Percentiles rank a stretch among this genome's conserved stretches.
These are phyloP conservation scores for Berberis thunbergii DNA, from an alignment of 164 flowering plant species.

Conservation along the genomic window DNA sequence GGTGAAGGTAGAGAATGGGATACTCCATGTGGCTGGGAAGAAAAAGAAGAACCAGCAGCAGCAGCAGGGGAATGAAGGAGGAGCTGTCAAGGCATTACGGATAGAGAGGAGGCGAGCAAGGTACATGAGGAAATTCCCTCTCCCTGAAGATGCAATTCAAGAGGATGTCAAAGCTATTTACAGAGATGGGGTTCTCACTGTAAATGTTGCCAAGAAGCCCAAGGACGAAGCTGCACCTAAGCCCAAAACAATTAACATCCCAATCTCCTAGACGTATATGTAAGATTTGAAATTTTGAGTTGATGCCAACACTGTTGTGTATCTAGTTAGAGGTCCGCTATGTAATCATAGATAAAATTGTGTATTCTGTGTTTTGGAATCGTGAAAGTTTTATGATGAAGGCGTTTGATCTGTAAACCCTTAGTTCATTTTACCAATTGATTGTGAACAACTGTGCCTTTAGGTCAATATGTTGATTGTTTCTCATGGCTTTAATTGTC, in stretches of 20 bases:
- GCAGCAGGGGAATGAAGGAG: slow-evolving; percentile 1
- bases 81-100: slow-evolving; percentile 7
- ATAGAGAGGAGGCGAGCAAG: slow-evolving; percentile 20
- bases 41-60: slow-evolving; percentile 6
- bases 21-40: slow-evolving; percentile 15
- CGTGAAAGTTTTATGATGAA: too few relatives aligned
- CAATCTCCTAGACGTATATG: slow-evolving; percentile 5
- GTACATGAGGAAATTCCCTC: slow-evolving; percentile 19
- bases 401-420: too few relatives aligned
- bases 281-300: neutral
- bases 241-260: slow-evolving; percentile 11
- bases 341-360: too few relatives aligned
- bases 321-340: neutral
- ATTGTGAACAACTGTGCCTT: too few relatives aligned
- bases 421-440: too few relatives aligned
- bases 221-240: slow-evolving; percentile 1
- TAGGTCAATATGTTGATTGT: too few relatives aligned
- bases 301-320: neutral
- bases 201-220: slow-evolving; percentile 13
- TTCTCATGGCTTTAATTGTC: too few relatives aligned
- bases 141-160: slow-evolving; percentile 13
- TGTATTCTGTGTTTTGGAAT: too few relatives aligned
- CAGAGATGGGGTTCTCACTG: slow-evolving; percentile 19
- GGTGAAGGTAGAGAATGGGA: slow-evolving; percentile 26
- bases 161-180: slow-evolving; percentile 20